Evolutionary conservation across 2,329 filamentous ascomycete species (phyloP), one percentile per base, ranked within the genome.

Genomic region (Fusarium sp.): DNA sequence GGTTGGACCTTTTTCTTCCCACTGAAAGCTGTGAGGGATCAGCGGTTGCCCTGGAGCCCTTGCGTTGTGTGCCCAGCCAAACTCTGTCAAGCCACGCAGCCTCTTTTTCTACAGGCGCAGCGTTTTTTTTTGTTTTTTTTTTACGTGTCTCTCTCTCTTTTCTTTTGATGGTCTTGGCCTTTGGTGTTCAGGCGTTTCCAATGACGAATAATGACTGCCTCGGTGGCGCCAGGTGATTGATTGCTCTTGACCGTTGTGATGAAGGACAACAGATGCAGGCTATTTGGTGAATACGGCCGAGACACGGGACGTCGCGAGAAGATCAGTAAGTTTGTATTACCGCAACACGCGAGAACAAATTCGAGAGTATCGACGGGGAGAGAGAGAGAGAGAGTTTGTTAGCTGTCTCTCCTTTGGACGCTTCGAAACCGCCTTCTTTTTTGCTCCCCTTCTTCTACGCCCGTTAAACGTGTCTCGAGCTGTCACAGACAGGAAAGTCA

Each of bases 41-140:
- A 53, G 46, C 46, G n/a, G 59, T 62, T 49, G 60, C 46, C 46
- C 60, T 62, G 46, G 42, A 53, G 70, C 67, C 71, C 67, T 73
- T 73, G 67, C 70, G 42, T 20, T 20, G 12, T 29, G 42, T 62
- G 42, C 42, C 27, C 27, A 31, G 59, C 59, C 44, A 62, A 62
- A 62, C 44, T 53, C 36, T 38, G 16, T 44, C 11, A 66, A 58
- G 51, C 58, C 69, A 62, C 57, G n/a, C 4, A 40, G 14, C 5
- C 33, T 42, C 33, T 42, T n/a, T 36, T 51, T 27, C 24, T 38
- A 42, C 29, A 20, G 51, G 51, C 14, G 16, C 22, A 46, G 14
- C 42, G 33, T n/a, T 38, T 20, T 35, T 20, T 17, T 33, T 27
- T n/a, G 10, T 12, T 35, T 7, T 14, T 17, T 12, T 24, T 49